A percentile compares a stretch with the other conserved stretches of the same genome.
These are phyloP conservation scores for Nitzschia sp. DNA, from an alignment of 108 stramenopile genomes.

Conservation along the genomic window DNA sequence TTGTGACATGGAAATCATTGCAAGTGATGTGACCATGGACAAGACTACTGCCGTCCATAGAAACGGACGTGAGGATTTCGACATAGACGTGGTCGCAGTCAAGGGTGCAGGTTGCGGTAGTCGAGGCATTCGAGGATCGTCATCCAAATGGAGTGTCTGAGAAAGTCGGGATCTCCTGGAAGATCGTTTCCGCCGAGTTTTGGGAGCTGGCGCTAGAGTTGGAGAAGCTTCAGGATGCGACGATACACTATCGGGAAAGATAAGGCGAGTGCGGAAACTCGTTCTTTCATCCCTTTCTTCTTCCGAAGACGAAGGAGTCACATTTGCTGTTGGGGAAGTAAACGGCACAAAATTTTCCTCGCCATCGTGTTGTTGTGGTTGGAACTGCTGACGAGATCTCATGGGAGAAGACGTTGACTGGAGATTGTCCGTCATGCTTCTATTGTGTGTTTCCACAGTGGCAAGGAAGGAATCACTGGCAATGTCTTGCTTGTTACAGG, in stretches of 20 bases:
- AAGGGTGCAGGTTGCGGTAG: neutral
- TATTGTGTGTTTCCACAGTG: too few relatives aligned
- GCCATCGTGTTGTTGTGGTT: too few relatives aligned
- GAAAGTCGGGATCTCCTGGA: slow-evolving; percentile 19
- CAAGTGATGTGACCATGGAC: slow-evolving; percentile 7
- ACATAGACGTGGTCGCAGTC: neutral
- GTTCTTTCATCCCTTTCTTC: slow-evolving; percentile 18
- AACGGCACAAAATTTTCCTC: too few relatives aligned
- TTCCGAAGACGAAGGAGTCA: slow-evolving; percentile 19
- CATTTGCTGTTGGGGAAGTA: neutral
- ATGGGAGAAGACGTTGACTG: too few relatives aligned
- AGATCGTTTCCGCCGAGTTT: slow-evolving; percentile 16
- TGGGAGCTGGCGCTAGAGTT: slow-evolving; percentile 10
- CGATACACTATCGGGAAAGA: slow-evolving; percentile 10
- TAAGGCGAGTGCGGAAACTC: slow-evolving; percentile 7
- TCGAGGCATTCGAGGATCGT: neutral
- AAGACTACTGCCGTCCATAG: slow-evolving; percentile 3
- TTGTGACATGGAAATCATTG: slow-evolving; percentile 27
- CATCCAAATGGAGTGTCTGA: slow-evolving; percentile 16
- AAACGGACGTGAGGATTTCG: neutral
- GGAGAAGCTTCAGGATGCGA: slow-evolving; percentile 10
- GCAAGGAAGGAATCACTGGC: too few relatives aligned
- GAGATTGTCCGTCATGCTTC: too few relatives aligned
- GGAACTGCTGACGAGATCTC: too few relatives aligned
- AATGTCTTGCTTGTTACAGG: too few relatives aligned